These are phyloP conservation scores for Fusarium algeriense DNA, from an alignment of 2,329 filamentous ascomycete species.

Conservation along the genomic window DNA sequence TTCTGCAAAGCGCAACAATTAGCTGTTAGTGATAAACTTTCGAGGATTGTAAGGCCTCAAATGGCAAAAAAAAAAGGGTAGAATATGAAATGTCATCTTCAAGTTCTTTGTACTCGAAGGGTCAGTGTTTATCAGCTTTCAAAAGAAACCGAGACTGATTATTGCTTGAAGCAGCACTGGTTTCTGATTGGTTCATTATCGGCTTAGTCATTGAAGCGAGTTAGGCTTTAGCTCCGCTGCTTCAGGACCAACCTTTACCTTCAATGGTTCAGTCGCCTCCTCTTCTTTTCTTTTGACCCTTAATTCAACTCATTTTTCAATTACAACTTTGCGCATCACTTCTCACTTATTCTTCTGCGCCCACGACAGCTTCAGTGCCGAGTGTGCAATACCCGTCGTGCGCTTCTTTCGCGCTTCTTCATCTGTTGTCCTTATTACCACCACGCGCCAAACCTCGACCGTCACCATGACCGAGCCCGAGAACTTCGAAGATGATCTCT, in stretches of 20 bases:
- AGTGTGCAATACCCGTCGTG: conserved; percentile 3
- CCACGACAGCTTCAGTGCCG: neutral
- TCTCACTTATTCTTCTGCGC: neutral
- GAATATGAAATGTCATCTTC: neutral
- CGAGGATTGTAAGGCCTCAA: neutral
- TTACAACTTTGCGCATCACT: conserved; percentile 2
- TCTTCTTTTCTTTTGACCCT: conserved; percentile 27
- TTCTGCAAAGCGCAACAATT: no score
- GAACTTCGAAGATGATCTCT: conserved; percentile 92
- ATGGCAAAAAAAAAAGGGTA: neutral
- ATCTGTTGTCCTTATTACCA: conserved; percentile 17
- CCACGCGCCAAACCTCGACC: conserved; percentile 18
- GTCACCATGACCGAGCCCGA: conserved; percentile 81
- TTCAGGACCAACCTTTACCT: conserved; percentile 36
- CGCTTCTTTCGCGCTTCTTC: conserved; percentile 13
- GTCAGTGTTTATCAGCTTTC: neutral
- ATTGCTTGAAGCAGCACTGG: conserved; percentile 15
- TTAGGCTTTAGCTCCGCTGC: conserved; percentile 30
- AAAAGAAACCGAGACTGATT: neutral
- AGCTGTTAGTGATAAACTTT: neutral
- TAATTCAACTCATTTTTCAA: conserved; percentile 11
- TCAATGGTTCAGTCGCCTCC: conserved; percentile 29
- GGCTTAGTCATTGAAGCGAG: conserved; percentile 41
- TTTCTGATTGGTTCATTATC: conserved; percentile 19
- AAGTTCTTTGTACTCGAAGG: neutral